Evolutionary conservation across 371 early-diverging fungal species (phyloP).

Genomic region (Sporodiniella umbellata): DNA sequence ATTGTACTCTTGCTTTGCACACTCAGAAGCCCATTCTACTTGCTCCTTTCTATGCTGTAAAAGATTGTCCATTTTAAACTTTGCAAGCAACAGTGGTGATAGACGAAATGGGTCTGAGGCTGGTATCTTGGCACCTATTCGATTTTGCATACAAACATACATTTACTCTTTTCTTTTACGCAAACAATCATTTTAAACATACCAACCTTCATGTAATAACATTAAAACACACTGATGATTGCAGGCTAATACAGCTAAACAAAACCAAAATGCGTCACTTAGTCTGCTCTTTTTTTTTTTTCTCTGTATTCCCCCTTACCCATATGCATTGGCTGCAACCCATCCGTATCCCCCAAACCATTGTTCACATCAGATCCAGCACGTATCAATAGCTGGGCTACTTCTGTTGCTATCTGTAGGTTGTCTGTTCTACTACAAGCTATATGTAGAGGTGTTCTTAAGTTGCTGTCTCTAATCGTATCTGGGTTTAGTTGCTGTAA

Average conservation of each 20-base stretch:
- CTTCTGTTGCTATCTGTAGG: constrained; percentile 24
- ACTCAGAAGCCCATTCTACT: constrained; percentile 12
- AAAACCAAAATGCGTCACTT: not conserved
- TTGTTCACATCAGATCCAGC: constrained; percentile 47
- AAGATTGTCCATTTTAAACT: constrained; percentile 43
- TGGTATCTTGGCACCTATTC: constrained; percentile 40
- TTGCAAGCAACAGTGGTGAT: constrained; percentile 44
- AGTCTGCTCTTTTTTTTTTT: not conserved
- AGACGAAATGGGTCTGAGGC: constrained; percentile 46
- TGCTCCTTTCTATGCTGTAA: constrained; percentile 7
- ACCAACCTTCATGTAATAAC: constrained; percentile 42
- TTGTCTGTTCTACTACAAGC: constrained; percentile 44
- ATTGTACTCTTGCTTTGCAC: constrained; percentile 30
- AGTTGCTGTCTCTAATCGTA: constrained; percentile 37
- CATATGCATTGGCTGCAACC: constrained; percentile 46
- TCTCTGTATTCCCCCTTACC: constrained; percentile 23
- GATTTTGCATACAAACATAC: too few species aligned
- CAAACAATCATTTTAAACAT: not conserved
- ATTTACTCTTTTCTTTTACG: too few species aligned
- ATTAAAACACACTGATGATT: constrained; percentile 46
- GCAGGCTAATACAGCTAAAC: constrained; percentile 40
- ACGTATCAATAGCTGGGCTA: constrained; percentile 33
- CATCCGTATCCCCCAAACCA: constrained; percentile 47
- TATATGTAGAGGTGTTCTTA: constrained; percentile 47
- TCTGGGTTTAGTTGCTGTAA: constrained; percentile 36